These are phyloP conservation scores for Amphibolis antarctica DNA, from an alignment of 106 monocot genomes.

Conservation along the genomic window DNA sequence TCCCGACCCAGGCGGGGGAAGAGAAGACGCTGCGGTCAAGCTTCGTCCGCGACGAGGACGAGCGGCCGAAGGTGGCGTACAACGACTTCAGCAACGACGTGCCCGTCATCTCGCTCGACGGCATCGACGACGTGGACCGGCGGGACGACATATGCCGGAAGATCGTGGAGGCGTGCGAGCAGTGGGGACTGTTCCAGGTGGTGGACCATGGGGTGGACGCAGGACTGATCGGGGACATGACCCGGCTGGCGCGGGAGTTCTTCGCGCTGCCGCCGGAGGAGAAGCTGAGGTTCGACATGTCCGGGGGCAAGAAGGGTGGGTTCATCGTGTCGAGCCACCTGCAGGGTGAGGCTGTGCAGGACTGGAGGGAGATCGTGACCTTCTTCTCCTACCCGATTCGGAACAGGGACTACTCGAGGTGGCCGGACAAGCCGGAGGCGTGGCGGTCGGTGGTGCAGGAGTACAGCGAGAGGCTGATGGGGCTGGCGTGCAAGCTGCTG, in stretches of 20 bases:
- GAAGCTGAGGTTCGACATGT: conserved; percentile 85
- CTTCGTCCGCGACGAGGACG: conserved; percentile 29
- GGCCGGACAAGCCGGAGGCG: conserved; percentile 84
- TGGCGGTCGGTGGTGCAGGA: conserved; percentile 48
- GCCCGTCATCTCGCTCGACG: conserved; percentile 23
- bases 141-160: conserved; percentile 26
- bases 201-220: conserved; percentile 70
- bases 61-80: conserved; percentile 21
- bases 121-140: conserved; percentile 9
- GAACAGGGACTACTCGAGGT: conserved; percentile 67
- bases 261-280: conserved; percentile 68
- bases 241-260: conserved; percentile 50
- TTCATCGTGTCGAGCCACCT: conserved; percentile 88
- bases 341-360: conserved; percentile 61
- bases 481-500: conserved; percentile 56
- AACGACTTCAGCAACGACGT: conserved; percentile 18
- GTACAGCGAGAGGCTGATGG: conserved; percentile 69
- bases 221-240: conserved; percentile 53
- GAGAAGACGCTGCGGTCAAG: conserved; percentile 15
- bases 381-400: conserved; percentile 69
- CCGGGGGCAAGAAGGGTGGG: conserved; percentile 94
- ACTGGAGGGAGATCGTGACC: conserved; percentile 92
- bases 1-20: conserved; percentile 5
- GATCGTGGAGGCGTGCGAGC: conserved; percentile 77
- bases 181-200: conserved; percentile 93